phyloP scores from a whole-genome alignment of 1,284 basidiomycete genomes.

The Ustilago loliicola region DNA sequence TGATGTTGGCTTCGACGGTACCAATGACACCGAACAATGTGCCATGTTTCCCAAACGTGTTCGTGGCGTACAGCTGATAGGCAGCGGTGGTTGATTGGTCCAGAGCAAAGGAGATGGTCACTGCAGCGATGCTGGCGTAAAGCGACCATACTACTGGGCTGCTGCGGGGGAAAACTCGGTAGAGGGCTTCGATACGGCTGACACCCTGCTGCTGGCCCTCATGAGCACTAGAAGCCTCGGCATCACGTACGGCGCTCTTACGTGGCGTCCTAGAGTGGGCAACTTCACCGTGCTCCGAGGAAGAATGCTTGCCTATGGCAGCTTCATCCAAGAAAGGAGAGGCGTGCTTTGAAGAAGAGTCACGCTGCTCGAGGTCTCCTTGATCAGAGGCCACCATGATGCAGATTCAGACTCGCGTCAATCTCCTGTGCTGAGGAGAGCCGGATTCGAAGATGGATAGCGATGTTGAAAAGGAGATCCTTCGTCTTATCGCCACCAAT shows the following conservation, averaged over 20 bases:
- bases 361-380: neutral
- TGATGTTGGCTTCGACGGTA: too few species aligned
- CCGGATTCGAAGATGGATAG: too few species aligned
- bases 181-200: slow-evolving; percentile 37
- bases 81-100: slow-evolving; percentile 25
- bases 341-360: slow-evolving; percentile 10
- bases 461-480: too few species aligned
- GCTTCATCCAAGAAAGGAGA: slow-evolving; percentile 16
- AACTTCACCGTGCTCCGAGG: slow-evolving; percentile 4
- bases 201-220: slow-evolving; percentile 33
- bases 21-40: slow-evolving; percentile 13
- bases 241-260: slow-evolving; percentile 22
- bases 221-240: slow-evolving; percentile 20
- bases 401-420: too few species aligned
- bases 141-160: slow-evolving; percentile 18
- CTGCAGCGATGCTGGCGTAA: slow-evolving; percentile 25
- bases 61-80: slow-evolving; percentile 46
- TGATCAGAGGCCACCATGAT: too few species aligned
- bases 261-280: too few species aligned
- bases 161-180: slow-evolving; percentile 30
- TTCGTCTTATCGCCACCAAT: too few species aligned
- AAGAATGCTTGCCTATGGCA: neutral
- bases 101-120: slow-evolving; percentile 25
- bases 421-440: too few species aligned
- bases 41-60: slow-evolving; percentile 42